These are phyloP conservation scores for Gossypium aridum DNA, from an alignment of 441 rosid species.

Conservation along the genomic window DNA sequence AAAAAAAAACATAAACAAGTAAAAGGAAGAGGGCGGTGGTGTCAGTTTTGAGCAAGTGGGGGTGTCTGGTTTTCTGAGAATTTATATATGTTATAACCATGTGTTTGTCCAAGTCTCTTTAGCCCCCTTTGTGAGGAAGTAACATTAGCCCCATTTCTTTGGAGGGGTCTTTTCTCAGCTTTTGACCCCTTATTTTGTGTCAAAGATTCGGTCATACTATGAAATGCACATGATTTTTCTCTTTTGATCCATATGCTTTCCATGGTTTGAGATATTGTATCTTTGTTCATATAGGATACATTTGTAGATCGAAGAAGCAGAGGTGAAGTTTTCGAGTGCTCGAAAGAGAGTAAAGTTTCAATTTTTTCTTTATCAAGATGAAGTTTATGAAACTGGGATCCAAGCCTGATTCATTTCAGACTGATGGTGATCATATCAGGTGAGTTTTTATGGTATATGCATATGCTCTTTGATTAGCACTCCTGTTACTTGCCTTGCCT, in stretches of 20 bases:
- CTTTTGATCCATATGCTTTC: constrained; percentile 19
- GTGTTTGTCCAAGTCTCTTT: constrained; percentile 47
- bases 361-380: constrained; percentile 39
- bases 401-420: constrained; percentile 84
- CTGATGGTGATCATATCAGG: constrained; percentile 69
- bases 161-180: constrained; percentile 24
- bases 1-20: constrained; percentile 28
- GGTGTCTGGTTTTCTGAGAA: constrained; percentile 37
- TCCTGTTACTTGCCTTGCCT: neutral
- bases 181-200: constrained; percentile 34
- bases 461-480: neutral
- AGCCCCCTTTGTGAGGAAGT: constrained; percentile 43
- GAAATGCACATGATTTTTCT: constrained; percentile 19
- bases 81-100: constrained; percentile 41
- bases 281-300: constrained; percentile 2
- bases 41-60: constrained; percentile 86
- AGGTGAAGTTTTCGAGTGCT: constrained; percentile 7
- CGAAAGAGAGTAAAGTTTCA: constrained; percentile 16
- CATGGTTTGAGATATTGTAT: constrained; percentile 5
- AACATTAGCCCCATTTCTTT: constrained; percentile 15
- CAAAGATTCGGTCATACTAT: constrained; percentile 35
- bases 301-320: constrained; percentile 10
- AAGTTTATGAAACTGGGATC: constrained; percentile 99
- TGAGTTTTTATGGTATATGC: constrained; percentile 21
- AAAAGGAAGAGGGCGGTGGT: constrained; percentile 34